Base-by-base conservation (phyloP, 1,139 yeast genomes). In the Taiozyma onychis region DNA sequence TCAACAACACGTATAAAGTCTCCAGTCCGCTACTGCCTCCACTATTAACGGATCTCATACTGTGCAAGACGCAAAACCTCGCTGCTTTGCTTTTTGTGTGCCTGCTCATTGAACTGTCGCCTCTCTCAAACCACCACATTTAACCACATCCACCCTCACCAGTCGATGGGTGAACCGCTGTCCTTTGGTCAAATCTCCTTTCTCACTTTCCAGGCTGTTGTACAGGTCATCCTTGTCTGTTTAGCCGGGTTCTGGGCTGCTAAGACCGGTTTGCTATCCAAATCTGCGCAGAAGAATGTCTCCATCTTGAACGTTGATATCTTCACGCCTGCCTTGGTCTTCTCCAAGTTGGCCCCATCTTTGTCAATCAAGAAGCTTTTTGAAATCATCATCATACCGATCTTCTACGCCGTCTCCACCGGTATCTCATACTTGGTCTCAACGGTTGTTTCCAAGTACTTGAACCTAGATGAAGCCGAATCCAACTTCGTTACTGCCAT, bases 271-370 rank as follows among this genome's bases (percentile, higher is more conserved):
- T 65, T 84, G 44, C 70, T 85, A 48, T 79, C 76, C 51, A 73
- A 79, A 51, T 73, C 72, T 48, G 86, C 81, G 30, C 88, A 84
- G 57, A 84, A 83, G 61, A 74, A 78, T 28, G 74, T 85, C 26
- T 78, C 86, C 3, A 70, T 74, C 48, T 69, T 85, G 42, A 85
- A 85, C 62, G 90, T 85, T 39, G 89, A 85, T 63, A 66, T 85
- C 49, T 85, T 85, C 69, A 85, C 93, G 14, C 93, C 93, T 13
- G 85, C 88, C 55, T 75, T 85, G 72, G 85, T 85, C 58, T 85
- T 85, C 63, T 76, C 85, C 57, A 85, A 85, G 66, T 71, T 85
- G 57, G 91, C 90, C 3, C 81, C 85, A 14, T 79, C 88, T 11
- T 66, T 85, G 46, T 80, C 87, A 5, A 65, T 85, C 55, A 74